Conservation (phyloP, 176 grass and related monocot genomes). For the Phragmites australis region DNA sequence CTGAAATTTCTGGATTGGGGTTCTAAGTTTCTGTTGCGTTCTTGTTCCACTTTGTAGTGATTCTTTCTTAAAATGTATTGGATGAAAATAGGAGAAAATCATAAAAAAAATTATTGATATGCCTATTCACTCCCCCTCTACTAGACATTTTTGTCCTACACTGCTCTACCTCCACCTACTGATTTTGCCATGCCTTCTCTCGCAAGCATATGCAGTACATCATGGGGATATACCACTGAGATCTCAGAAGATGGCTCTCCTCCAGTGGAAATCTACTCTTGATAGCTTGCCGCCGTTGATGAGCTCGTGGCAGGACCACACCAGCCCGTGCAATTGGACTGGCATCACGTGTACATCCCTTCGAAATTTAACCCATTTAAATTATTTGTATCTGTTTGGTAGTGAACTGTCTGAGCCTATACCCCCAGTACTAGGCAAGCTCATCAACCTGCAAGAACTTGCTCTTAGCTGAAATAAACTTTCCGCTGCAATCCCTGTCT, state of each 20-base stretch:
- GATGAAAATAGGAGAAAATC: too few relatives aligned
- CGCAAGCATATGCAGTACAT: neutral
- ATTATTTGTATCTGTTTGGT: neutral
- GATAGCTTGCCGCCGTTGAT: neutral
- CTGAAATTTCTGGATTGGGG: too few relatives aligned
- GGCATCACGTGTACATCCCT: neutral
- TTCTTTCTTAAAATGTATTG: too few relatives aligned
- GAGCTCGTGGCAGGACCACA: neutral
- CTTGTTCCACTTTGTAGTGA: too few relatives aligned
- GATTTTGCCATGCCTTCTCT: neutral
- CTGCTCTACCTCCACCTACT: neutral
- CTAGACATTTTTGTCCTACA: too few relatives aligned
- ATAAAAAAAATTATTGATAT: too few relatives aligned
- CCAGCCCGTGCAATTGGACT: neutral
- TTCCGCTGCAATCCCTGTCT: neutral
- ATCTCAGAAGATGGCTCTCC: neutral
- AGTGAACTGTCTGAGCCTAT: neutral
- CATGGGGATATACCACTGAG: neutral
- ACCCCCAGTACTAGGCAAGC: neutral
- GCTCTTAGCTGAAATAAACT: neutral
- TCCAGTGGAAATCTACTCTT: neutral
- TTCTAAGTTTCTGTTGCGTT: too few relatives aligned
- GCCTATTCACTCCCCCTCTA: too few relatives aligned
- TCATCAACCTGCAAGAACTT: neutral
- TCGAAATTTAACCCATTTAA: slow-evolving; percentile 4